Percentiles rank a stretch among this genome's conserved stretches.
phyloP scores from a whole-genome alignment of 164 flowering plant species.

The Vitis rotundifolia region DNA sequence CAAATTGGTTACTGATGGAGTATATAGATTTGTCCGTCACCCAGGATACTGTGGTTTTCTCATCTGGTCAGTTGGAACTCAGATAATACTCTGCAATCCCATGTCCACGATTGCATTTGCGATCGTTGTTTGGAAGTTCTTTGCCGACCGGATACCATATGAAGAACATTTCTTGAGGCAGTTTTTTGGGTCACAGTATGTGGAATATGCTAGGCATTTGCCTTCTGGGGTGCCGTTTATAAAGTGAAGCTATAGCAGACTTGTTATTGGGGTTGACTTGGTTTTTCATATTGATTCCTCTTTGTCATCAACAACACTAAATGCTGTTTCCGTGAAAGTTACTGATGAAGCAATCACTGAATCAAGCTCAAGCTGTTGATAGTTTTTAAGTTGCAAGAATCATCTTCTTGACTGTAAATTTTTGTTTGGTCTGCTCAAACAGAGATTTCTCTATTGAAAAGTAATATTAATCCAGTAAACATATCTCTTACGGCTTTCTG shows the following conservation, averaged over 20 bases:
- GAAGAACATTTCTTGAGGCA: constrained; percentile 88
- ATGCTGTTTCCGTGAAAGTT: no score
- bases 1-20: constrained; percentile 69
- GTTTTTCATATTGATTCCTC: no score
- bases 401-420: no score
- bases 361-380: no score
- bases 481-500: no score
- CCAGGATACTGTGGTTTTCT: constrained; percentile 89
- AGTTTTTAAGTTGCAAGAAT: no score
- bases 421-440: no score
- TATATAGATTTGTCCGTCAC: constrained; percentile 74
- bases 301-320: no score
- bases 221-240: constrained; percentile 94
- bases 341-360: no score
- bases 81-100: constrained; percentile 92
- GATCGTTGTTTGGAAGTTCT: constrained; percentile 76
- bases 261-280: no score
- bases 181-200: constrained; percentile 79
- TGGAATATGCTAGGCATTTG: constrained; percentile 62
- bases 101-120: constrained; percentile 64
- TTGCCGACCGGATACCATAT: constrained; percentile 70
- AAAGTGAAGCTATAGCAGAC: constrained; percentile 32
- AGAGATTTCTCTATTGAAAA: no score
- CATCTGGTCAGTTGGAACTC: constrained; percentile 88
- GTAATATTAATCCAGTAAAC: no score